Evolutionary conservation across 768 basidiomycete species (phyloP).

Genomic region (Infundibulicybe gibba): DNA sequence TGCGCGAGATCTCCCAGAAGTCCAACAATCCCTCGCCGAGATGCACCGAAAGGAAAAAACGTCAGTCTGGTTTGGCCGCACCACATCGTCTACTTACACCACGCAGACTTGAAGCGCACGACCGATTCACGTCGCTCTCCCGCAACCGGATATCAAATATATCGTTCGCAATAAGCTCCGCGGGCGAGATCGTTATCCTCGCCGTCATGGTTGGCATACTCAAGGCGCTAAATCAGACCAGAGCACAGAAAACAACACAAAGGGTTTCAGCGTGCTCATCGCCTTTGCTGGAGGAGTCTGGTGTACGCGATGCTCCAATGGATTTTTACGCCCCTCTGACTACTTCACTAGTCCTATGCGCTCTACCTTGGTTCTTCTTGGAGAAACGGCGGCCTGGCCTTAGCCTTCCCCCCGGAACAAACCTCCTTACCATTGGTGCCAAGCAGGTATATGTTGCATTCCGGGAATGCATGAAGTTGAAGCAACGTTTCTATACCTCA

Average conservation of each 20-base stretch:
- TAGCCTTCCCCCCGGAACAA: slow-evolving; percentile 50
- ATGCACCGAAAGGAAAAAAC: slow-evolving; percentile 39
- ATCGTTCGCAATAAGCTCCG: slow-evolving; percentile 66
- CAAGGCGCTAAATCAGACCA: slow-evolving; percentile 57
- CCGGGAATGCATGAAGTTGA: slow-evolving; percentile 60
- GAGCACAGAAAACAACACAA: slow-evolving; percentile 71
- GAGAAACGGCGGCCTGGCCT: slow-evolving; percentile 69
- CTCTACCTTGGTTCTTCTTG: slow-evolving; percentile 69
- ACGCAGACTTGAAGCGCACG: slow-evolving; percentile 46
- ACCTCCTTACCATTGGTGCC: slow-evolving; percentile 60
- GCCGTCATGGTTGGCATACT: slow-evolving; percentile 75
- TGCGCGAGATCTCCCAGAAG: slow-evolving; percentile 64
- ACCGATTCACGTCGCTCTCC: slow-evolving; percentile 53
- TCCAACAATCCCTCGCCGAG: slow-evolving; percentile 46
- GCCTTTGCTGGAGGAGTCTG: slow-evolving; percentile 78
- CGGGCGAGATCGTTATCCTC: slow-evolving; percentile 68
- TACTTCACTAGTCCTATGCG: slow-evolving; percentile 47
- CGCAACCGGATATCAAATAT: slow-evolving; percentile 76
- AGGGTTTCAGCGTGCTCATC: slow-evolving; percentile 71
- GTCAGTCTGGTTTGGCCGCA: slow-evolving; percentile 23
- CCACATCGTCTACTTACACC: neutral
- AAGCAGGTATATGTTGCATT: slow-evolving; percentile 63
- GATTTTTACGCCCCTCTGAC: neutral
- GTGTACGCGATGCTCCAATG: slow-evolving; percentile 40
- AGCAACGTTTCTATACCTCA: slow-evolving; percentile 73